Base-by-base conservation (phyloP, 495 filamentous ascomycete species). In the Penicillium verhagenii region DNA sequence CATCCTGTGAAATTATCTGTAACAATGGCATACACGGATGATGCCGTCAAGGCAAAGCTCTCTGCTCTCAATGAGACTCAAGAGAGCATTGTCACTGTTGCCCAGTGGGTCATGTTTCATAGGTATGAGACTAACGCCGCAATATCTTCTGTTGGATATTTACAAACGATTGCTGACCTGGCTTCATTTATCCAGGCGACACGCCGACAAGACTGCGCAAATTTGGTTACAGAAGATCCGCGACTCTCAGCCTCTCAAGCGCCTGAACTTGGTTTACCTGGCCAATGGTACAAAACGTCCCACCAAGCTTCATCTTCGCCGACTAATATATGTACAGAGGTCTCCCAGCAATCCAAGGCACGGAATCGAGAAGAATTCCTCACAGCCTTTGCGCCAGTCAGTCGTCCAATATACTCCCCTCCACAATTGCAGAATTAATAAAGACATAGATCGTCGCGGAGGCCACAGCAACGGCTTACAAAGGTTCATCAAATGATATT, bases 41-140 rank as follows among this genome's bases (percentile, higher is more conserved):
- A 99, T 74, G 86, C 90, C 26, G 90, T 97, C 19, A 83, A 88
- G 59, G 89, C 94, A 45, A 97, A 97, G 81, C 86, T 99, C 24
- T 94, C 92, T 24, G 86, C 90, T 35, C 82, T 99, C 43, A 96
- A 96, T 73, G 94, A 98, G 76, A 91, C 89, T 11, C 92, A 97
- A 67, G 94, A 97, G 60, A 91, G 89, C 73, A 96, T 97, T 62
- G 90, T 95, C 43, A 89, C 90, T 44, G 92, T 95, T 47, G 87
- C 92, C 40, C 92, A 97, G 87, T 99, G 95, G 95, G 89, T 99
- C 52, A 91, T 97, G 88, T 99, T 97, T 69, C 92, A 99, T 74
- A 86, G 91, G 92, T 96, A 88, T 62, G 73, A 38, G 50, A 58
- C 54, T 51, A 40, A 23, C 31, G 42, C 16, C 21, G 31, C 43